Percentiles rank a stretch among this genome's conserved stretches.
phyloP scores from a whole-genome alignment of 179 eudicot species.

The Actinidia arguta region DNA sequence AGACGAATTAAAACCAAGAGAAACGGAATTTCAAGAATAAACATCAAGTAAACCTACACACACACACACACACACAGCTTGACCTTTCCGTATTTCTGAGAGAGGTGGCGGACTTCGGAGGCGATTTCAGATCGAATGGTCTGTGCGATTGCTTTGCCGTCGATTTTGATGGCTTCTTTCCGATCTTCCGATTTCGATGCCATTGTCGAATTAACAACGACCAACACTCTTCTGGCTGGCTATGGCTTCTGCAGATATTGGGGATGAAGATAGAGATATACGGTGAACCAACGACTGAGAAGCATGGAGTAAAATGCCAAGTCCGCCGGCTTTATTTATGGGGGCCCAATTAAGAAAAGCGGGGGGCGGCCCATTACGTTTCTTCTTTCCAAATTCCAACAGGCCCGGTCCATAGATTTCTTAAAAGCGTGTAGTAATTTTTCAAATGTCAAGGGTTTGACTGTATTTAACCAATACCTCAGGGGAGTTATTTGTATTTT shows the following conservation, averaged over 20 bases:
- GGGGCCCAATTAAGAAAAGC: not conserved
- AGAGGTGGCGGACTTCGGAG: slow-evolving; percentile 66
- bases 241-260: too few species aligned
- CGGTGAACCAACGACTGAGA: not conserved
- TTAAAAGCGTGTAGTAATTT: not conserved
- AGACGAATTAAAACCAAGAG: slow-evolving; percentile 6
- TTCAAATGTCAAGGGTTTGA: not conserved
- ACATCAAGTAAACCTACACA: not conserved
- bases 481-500: not conserved
- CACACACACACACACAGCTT: not conserved
- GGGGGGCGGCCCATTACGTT: not conserved
- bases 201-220: slow-evolving; percentile 28
- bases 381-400: not conserved
- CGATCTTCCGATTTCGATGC: slow-evolving; percentile 45
- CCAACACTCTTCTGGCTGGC: too few species aligned
- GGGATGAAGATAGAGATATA: too few species aligned
- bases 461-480: too few species aligned
- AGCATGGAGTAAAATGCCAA: not conserved
- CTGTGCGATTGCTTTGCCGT: slow-evolving; percentile 92
- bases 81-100: slow-evolving; percentile 73
- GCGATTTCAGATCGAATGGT: slow-evolving; percentile 90
- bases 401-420: not conserved
- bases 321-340: not conserved
- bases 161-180: slow-evolving; percentile 68
- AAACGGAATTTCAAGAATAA: not conserved